Evolutionary conservation across 208 protist species (phyloP), one percentile per base, ranked within the genome.

Genomic region (Angomonas deanei): DNA sequence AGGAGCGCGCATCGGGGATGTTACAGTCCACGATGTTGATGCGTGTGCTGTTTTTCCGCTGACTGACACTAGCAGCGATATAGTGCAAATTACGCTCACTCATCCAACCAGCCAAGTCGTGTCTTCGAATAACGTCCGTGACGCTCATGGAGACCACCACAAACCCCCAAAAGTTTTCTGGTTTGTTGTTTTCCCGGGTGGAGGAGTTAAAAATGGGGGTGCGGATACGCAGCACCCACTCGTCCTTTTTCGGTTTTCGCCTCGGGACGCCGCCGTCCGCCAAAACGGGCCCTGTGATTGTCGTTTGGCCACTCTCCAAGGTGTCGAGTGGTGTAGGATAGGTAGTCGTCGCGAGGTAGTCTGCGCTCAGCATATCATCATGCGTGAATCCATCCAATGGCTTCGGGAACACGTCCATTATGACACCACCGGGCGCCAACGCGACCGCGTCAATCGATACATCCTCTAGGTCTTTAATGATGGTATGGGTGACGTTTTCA

Each of bases 81-180:
- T 79, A 82, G n/a, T 82, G 52, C 17, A 76, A 27, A 19, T 63
- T 27, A 1, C 50, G 48, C 24, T 21, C 15, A 17, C 66, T 2
- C 57, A 73, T 68, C 27, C 34, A 36, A 6, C 15, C 34, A n/a
- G 64, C 19, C 58, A 81, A 17, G 11, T 58, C 23, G 21, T 49
- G 63, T 3, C 33, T 10, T 31, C 63, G 53, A 33, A 82, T 34
- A 1, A 77, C 42, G 0, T 23, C 36, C 34, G 63, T 66, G 30
- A 86, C 49, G 53, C 72, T 68, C 17, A 76, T 21, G 1, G 72
- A 52, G 4, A 63, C 53, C 23, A 58, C 31, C 5, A 55, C 27
- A 63, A 82, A 86, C 49, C 79, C 79, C 79, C 79, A 86, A 55
- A 86, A 86, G 53, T 70, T 82, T n/a, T 60, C 13, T 21, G 19